Base-by-base conservation (phyloP, 2,329 filamentous ascomycete genomes). In the Aspergillus melleus region DNA sequence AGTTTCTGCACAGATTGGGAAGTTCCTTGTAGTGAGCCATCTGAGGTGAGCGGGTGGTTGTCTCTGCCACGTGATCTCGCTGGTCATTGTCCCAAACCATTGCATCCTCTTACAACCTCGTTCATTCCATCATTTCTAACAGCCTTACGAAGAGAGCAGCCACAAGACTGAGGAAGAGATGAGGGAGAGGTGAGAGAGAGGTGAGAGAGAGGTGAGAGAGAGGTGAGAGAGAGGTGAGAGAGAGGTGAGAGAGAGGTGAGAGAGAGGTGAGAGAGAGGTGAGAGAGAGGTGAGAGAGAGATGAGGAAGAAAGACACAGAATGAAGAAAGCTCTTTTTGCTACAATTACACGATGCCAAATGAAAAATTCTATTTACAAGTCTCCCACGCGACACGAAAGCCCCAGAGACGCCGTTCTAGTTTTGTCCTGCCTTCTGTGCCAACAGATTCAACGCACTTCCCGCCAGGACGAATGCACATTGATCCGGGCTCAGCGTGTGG, bases 381-480 rank as follows among this genome's bases (percentile, higher is more conserved):
- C 26, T 29, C 26, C 6, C 6, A 29, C 26, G 26, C 26, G 26
- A 29, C 26, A 9, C 26, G 26, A 29, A 29, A 29, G 26, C 19
- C 36, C 36, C 36, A 42, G 36, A 42, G n/a, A 42, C 36, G 36
- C 36, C 16, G 16, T 6, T 47, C 19, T 47, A 47, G 22, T 47
- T 24, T 24, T 55, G 55, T 16, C 46, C 46, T 16, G 52, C 57
- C 36, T 46, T 55, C 72, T 82, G 81, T 50, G 92, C 90, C 69
- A 99, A 78, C 76, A 98, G 74, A 78, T 99, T 99, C 79, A 99
- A 77, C 47, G 95, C 95, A 76, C 92, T 96, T 3, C 95, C 95
- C 0, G 95, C 95, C 54, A 99, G 81, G 65, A 99, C 91, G 73
- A 98, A 99, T 0, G 85, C 88, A 62, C 91, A 91, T 82, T 99